phyloP scores from a whole-genome alignment of 1,284 basidiomycete species.

The Apiotrichum brassicae region DNA sequence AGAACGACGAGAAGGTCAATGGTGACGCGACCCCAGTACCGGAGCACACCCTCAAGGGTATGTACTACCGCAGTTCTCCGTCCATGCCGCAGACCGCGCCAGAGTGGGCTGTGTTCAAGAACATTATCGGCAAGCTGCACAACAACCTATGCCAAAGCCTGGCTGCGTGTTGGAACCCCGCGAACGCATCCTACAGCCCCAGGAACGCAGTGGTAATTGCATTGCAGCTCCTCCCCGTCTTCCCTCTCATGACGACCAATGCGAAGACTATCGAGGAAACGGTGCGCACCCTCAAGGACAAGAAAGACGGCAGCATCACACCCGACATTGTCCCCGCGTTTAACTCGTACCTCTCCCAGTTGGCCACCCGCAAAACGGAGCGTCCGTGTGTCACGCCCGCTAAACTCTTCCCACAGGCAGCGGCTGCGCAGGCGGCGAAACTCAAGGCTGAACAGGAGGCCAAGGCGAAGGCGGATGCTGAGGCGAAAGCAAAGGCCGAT shows the following conservation, averaged over 20 bases:
- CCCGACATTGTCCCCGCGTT: conserved; percentile 33
- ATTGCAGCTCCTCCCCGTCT: conserved; percentile 79
- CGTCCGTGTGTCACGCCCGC: conserved; percentile 26
- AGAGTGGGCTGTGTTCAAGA: conserved; percentile 64
- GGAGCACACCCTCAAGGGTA: conserved; percentile 52
- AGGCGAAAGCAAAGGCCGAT: not conserved
- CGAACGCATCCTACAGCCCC: conserved; percentile 65
- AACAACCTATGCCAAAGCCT: conserved; percentile 53
- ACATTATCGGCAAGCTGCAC: conserved; percentile 75
- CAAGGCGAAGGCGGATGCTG: conserved; percentile 1
- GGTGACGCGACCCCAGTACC: not conserved
- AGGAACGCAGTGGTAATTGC: conserved; percentile 86
- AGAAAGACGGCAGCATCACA: conserved; percentile 47
- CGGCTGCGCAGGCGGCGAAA: conserved; percentile 4
- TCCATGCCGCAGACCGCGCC: conserved; percentile 47
- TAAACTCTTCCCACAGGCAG: conserved; percentile 1
- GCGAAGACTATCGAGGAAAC: conserved; percentile 57
- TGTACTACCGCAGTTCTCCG: conserved; percentile 54
- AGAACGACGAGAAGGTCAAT: conserved; percentile 62
- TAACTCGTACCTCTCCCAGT: conserved; percentile 27
- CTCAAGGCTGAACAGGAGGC: conserved; percentile 1
- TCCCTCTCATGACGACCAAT: conserved; percentile 60
- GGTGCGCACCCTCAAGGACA: conserved; percentile 65
- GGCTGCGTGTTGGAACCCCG: conserved; percentile 22
- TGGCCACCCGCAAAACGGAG: conserved; percentile 24